A percentile compares a stretch with the other conserved stretches of the same genome.
Evolutionary conservation across 371 early-diverging fungal genomes (phyloP).

Genomic region (Zopfochytrium polystomum): DNA sequence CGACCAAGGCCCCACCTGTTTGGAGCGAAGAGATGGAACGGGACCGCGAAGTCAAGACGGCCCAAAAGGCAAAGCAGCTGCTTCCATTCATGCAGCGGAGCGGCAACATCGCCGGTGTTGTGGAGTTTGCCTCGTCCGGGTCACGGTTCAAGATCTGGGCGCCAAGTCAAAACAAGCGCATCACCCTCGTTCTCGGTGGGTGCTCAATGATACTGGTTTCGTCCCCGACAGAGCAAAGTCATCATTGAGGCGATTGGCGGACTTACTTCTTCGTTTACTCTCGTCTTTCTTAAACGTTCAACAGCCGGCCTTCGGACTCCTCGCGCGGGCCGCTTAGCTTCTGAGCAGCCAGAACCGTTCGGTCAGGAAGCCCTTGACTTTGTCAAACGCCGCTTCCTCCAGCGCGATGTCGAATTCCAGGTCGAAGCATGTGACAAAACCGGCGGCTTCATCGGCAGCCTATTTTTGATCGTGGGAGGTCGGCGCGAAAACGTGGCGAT

Average conservation of each 20-base stretch:
- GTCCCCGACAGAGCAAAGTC: too few species aligned
- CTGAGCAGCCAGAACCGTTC: slow-evolving; percentile 80
- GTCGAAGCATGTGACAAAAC: slow-evolving; percentile 83
- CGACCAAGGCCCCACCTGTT: slow-evolving; percentile 71
- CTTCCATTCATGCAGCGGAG: slow-evolving; percentile 77
- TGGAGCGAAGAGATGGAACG: too few species aligned
- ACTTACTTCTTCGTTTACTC: neutral
- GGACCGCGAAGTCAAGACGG: too few species aligned
- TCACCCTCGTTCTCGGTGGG: slow-evolving; percentile 76
- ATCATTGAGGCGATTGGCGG: neutral
- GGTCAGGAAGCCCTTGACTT: slow-evolving; percentile 80
- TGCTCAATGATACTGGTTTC: neutral
- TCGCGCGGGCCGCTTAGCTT: slow-evolving; percentile 68
- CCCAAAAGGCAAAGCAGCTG: slow-evolving; percentile 80
- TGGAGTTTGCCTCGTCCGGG: slow-evolving; percentile 82
- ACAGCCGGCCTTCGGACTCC: slow-evolving; percentile 51
- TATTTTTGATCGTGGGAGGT: slow-evolving; percentile 53
- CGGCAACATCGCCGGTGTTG: slow-evolving; percentile 71
- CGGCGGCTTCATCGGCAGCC: slow-evolving; percentile 83
- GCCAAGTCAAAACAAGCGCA: slow-evolving; percentile 78
- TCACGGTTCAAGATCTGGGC: slow-evolving; percentile 79
- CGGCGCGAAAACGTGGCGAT: slow-evolving; percentile 38
- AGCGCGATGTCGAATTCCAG: slow-evolving; percentile 88
- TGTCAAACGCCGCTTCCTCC: slow-evolving; percentile 64
- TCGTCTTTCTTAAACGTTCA: slow-evolving; percentile 5